phyloP scores from a whole-genome alignment of 768 basidiomycete genomes.

The Russula griseocarnosa region DNA sequence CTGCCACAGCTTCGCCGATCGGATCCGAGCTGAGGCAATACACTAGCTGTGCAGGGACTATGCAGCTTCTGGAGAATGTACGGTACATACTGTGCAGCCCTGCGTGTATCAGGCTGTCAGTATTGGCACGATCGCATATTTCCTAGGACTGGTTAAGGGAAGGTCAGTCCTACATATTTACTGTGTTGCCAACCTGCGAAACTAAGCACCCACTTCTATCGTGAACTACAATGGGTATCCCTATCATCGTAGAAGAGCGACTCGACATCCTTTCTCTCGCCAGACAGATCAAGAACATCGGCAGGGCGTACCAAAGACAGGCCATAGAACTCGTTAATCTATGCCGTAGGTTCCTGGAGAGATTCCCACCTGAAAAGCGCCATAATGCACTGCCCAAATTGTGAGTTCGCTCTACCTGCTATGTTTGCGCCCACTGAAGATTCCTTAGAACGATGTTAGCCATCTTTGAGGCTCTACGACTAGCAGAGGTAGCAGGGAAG shows the following conservation, averaged over 20 bases:
- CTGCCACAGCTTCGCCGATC: background rate
- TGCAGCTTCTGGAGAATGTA: background rate
- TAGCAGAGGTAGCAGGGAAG: slow-evolving; percentile 14
- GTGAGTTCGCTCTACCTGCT: background rate
- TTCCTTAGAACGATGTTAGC: background rate
- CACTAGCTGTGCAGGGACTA: background rate
- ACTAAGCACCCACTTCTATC: background rate
- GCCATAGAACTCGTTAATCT: slow-evolving; percentile 10
- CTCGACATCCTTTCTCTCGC: slow-evolving; percentile 5
- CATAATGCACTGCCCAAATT: background rate
- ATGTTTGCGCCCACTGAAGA: background rate
- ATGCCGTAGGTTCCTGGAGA: slow-evolving; percentile 15
- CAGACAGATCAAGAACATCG: slow-evolving; percentile 16
- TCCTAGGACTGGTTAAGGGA: background rate
- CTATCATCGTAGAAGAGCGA: background rate
- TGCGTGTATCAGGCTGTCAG: background rate
- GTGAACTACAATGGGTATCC: slow-evolving; percentile 1
- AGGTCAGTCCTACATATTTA: background rate
- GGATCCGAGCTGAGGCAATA: background rate
- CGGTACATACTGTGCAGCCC: background rate
- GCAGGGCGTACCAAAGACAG: slow-evolving; percentile 11
- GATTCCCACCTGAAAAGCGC: background rate
- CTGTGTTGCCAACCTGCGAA: background rate
- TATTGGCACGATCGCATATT: background rate
- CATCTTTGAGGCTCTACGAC: background rate